These are phyloP conservation scores for Fragosphaeria purpurea DNA, from an alignment of 2,329 filamentous ascomycete genomes.

Conservation along the genomic window DNA sequence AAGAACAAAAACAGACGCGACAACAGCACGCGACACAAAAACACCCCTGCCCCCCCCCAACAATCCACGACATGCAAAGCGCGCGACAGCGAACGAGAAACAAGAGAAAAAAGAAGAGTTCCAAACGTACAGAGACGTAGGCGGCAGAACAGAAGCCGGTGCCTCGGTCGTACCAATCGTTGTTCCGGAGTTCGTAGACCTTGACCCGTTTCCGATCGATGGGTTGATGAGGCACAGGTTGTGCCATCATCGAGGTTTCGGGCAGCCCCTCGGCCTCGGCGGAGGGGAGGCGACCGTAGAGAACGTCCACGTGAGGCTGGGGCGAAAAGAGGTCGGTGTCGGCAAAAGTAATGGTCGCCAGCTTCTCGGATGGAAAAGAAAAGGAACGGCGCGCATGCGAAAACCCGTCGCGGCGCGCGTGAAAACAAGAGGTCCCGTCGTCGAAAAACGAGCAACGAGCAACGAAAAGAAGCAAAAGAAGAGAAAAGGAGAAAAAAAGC, in stretches of 20 bases:
- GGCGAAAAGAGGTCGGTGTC: constrained; percentile 49
- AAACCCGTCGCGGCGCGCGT: constrained; percentile 20
- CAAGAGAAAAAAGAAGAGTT: neutral
- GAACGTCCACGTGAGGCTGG: constrained; percentile 49
- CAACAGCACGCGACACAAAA: neutral
- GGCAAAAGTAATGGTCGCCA: constrained; percentile 45
- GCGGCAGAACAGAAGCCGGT: constrained; percentile 88
- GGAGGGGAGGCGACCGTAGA: constrained; percentile 35
- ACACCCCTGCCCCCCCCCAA: no score
- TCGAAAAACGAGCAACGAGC: neutral
- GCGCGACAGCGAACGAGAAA: no score
- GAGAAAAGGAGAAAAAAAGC: no score
- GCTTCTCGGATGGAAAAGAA: constrained; percentile 25
- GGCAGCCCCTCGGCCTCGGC: constrained; percentile 38
- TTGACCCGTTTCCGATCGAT: constrained; percentile 75
- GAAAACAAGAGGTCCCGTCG: neutral
- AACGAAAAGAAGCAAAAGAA: no score
- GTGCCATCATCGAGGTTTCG: constrained; percentile 61
- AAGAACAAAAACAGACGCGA: neutral
- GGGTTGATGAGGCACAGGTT: constrained; percentile 58
- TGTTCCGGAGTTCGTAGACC: constrained; percentile 96
- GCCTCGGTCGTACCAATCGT: constrained; percentile 97
- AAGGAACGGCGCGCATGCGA: constrained; percentile 13
- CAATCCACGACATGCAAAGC: no score
- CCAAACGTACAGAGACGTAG: constrained; percentile 55